Evolutionary conservation across 495 filamentous ascomycete genomes (phyloP).

Genomic region (Neurospora sp.): DNA sequence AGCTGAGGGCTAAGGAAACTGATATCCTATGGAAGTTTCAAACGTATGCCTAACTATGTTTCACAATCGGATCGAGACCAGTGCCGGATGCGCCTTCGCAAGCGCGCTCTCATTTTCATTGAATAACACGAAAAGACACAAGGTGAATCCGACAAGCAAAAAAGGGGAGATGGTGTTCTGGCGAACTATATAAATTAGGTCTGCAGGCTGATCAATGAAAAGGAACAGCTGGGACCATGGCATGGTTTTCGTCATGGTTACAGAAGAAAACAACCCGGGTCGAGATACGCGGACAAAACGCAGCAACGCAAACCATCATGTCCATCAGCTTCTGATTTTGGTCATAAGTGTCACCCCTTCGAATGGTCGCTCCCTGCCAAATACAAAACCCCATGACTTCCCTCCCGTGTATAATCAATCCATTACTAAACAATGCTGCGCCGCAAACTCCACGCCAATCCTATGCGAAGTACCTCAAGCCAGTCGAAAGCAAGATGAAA

Average conservation of each 20-base stretch:
- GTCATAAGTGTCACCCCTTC: not conserved
- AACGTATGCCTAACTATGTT: not conserved
- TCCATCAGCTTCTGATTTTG: not conserved
- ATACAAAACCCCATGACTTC: constrained; percentile 12
- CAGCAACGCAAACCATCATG: not conserved
- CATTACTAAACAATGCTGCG: constrained; percentile 25
- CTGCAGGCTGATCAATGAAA: not conserved
- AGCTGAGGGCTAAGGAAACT: not conserved
- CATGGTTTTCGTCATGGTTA: not conserved
- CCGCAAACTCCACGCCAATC: constrained; percentile 29
- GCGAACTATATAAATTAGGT: not conserved
- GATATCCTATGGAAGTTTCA: not conserved
- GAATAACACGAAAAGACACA: not conserved
- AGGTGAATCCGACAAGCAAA: not conserved
- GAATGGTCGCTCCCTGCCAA: constrained; percentile 7
- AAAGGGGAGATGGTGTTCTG: not conserved
- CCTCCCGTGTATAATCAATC: constrained; percentile 15
- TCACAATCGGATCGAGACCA: not conserved
- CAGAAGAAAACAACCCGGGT: not conserved
- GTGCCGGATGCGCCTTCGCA: not conserved
- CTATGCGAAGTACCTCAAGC: constrained; percentile 18
- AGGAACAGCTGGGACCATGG: not conserved
- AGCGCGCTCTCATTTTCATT: not conserved
- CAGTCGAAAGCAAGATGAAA: constrained; percentile 1
- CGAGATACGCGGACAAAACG: not conserved